These are phyloP conservation scores for Lobosporangium transversale DNA, from an alignment of 192 early-diverging fungal species.

Conservation along the genomic window DNA sequence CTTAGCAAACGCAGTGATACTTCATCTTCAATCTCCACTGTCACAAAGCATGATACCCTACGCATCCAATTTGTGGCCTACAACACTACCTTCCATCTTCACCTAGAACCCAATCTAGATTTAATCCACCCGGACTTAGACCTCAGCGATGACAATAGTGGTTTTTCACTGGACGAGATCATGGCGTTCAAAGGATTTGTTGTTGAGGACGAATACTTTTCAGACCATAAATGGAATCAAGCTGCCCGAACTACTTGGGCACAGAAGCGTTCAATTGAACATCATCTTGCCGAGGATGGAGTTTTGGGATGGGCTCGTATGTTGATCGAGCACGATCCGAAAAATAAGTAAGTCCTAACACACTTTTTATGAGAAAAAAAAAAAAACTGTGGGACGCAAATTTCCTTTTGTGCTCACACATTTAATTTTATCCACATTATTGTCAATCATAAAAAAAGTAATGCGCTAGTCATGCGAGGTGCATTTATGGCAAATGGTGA, in stretches of 20 bases:
- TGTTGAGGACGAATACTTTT: slow-evolving; percentile 45
- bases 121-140: slow-evolving; percentile 72
- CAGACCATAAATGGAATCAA: slow-evolving; percentile 37
- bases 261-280: slow-evolving; percentile 34
- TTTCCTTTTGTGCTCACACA: too few species aligned
- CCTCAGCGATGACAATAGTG: slow-evolving; percentile 14
- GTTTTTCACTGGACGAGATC: slow-evolving; percentile 54
- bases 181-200: slow-evolving; percentile 65
- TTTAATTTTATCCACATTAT: background rate
- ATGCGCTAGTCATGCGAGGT: slow-evolving; percentile 65
- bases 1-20: slow-evolving; percentile 14
- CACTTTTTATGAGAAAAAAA: too few species aligned
- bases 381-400: too few species aligned
- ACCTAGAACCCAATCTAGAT: slow-evolving; percentile 76
- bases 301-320: slow-evolving; percentile 69
- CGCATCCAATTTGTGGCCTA: slow-evolving; percentile 67
- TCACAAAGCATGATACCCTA: slow-evolving; percentile 59
- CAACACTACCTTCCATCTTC: slow-evolving; percentile 71
- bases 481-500: slow-evolving; percentile 62
- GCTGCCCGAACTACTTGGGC: slow-evolving; percentile 30
- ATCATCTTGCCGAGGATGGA: slow-evolving; percentile 52
- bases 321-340: slow-evolving; percentile 52
- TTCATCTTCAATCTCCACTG: background rate
- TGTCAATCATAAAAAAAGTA: slow-evolving; percentile 4
- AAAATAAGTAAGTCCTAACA: slow-evolving; percentile 14